Evolutionary conservation across 164 flowering plant species (phyloP), one percentile per base, ranked within the genome.

Genomic region (Chloranthus sessilifolius): DNA sequence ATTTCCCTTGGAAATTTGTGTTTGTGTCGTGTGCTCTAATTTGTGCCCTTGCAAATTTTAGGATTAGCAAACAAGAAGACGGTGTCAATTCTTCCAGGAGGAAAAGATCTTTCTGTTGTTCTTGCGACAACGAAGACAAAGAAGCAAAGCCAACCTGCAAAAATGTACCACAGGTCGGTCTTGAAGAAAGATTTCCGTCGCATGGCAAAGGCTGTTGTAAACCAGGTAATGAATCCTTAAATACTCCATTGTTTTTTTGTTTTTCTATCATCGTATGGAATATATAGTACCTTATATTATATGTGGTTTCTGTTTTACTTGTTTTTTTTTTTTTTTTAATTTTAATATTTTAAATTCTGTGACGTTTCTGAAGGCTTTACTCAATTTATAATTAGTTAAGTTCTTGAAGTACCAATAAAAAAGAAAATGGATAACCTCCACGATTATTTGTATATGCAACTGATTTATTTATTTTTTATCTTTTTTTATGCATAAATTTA

Each of bases 11-110:
- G n/a, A n/a, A n/a, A n/a, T 47, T 47, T 5, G 3, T 39, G 26
- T 17, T 45, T 28, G n/a, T 16, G 9, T 21, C n/a, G 35, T 35
- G 7, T 27, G 12, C 22, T 5, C 39, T 38, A 0, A 6, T 44
- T 52, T 27, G 9, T 24, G n/a, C 19, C n/a, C n/a, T n/a, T n/a
- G n/a, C 44, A 7, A 19, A 27, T 36, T 29, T n/a, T 37, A 80
- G 89, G 89, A 7, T 56, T 89, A 48, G 95, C 97, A 19, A 83
- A 86, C 74, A 64, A 56, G 69, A 89, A 85, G 59, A 81, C 90
- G 0, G 97, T 85, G 21, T 66, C 85, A 2, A 74, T 89, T 67
- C 85, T 76, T 50, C 67, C 86, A 15, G 78, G 34, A 1, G 79
- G 77, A 4, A 75, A 81, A 47, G 95, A 82, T 43, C 65, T 54